Conservation (phyloP, 140 eudicot genomes). For the Ambrosia hybrid region DNA sequence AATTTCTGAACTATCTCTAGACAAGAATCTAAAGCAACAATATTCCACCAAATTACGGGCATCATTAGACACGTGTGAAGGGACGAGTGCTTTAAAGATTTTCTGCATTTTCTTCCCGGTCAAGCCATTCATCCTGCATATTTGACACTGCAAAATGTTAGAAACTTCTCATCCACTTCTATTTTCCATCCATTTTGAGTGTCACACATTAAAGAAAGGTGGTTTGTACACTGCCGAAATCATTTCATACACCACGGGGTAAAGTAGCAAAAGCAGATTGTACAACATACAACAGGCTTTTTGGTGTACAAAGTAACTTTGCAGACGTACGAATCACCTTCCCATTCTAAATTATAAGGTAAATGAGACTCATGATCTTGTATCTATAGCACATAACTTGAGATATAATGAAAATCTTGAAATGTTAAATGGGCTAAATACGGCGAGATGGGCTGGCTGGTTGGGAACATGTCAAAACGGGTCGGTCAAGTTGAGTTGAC, state of each 20-base stretch:
- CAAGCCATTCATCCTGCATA: conserved; percentile 95
- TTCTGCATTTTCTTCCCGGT: conserved; percentile 90
- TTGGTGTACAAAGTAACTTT: no score
- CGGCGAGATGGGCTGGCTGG: no score
- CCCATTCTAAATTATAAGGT: no score
- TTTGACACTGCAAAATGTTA: conserved; percentile 34
- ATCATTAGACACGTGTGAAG: conserved; percentile 60
- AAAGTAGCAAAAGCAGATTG: no score
- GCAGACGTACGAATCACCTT: no score
- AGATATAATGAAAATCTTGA: no score
- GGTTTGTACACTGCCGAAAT: no score
- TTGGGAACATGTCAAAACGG: background rate
- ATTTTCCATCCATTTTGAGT: background rate
- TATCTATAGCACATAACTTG: no score
- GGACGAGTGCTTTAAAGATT: conserved; percentile 75
- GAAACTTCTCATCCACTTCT: conserved; percentile 14
- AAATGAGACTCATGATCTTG: no score
- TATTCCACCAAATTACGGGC: conserved; percentile 93
- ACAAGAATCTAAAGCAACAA: conserved; percentile 94
- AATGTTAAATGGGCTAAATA: no score
- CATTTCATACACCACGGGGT: no score
- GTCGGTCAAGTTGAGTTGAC: background rate
- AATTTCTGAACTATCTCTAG: conserved; percentile 75
- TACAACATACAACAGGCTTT: no score
- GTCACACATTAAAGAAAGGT: background rate